A percentile compares a stretch with the other conserved stretches of the same genome.
Evolutionary conservation across 2,329 filamentous ascomycete species (phyloP).

Genomic region (Fonsecaea erecta): DNA sequence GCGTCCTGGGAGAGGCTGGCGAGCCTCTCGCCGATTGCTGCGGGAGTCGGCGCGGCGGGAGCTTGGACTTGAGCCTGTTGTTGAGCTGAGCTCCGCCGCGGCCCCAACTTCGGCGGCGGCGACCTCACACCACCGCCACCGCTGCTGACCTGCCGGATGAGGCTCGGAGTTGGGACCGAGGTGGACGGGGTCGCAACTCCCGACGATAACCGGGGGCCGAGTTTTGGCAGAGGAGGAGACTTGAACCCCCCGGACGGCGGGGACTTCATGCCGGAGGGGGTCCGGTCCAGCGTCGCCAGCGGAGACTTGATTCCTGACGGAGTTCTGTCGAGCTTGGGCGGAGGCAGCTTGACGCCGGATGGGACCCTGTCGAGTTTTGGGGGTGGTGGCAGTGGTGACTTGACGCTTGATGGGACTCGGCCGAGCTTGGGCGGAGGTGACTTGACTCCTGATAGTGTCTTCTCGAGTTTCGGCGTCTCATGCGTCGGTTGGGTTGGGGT

Average conservation of each 20-base stretch:
- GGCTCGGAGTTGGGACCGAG: conserved; percentile 22
- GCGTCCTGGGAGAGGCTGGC: conserved; percentile 8
- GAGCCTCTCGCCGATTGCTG: conserved; percentile 19
- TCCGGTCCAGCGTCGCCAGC: conserved; percentile 18
- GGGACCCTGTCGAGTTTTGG: conserved; percentile 14
- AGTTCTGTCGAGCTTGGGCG: conserved; percentile 9
- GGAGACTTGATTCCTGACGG: conserved; percentile 20
- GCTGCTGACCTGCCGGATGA: conserved; percentile 14
- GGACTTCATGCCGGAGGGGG: conserved; percentile 13
- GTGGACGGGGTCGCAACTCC: conserved; percentile 24
- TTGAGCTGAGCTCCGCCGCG: conserved; percentile 23
- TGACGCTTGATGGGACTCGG: conserved; percentile 14
- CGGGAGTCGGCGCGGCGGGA: conserved; percentile 5
- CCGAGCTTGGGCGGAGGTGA: conserved; percentile 23
- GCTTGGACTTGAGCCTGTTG: conserved; percentile 6
- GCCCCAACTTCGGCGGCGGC: conserved; percentile 28
- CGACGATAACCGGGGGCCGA: not conserved
- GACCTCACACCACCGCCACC: conserved; percentile 15
- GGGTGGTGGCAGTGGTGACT: conserved; percentile 5
- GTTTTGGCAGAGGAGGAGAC: conserved; percentile 20
- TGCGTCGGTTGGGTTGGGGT: not conserved
- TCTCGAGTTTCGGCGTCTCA: conserved; percentile 17
- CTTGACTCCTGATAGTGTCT: conserved; percentile 16
- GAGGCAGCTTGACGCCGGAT: conserved; percentile 18
- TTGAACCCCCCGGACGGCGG: conserved; percentile 18